Base-by-base conservation (phyloP, 2,329 filamentous ascomycete species). In the Aureobasidium sp. region DNA sequence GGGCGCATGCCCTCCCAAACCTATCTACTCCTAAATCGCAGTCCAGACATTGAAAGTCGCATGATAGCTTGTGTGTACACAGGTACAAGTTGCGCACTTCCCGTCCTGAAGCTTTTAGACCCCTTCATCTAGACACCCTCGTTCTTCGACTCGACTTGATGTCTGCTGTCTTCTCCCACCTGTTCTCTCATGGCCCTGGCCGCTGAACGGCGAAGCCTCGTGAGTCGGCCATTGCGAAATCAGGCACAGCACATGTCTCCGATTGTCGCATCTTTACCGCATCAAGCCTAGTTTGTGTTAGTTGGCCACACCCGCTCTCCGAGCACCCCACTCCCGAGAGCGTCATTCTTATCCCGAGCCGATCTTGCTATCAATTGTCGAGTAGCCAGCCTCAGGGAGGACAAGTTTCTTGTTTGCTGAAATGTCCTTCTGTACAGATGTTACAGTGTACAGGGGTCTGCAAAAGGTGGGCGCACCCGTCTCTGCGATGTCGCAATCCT, bases 191-290 rank as follows among this genome's bases (percentile, higher is more conserved):
- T 25, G 48, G 29, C 48, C 37, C 27, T 25, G 48, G 29, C 48
- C 37, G 37, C 37, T 40, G 37, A 51, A 41, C 48, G 48, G 35
- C 48, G 27, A 51, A 51, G 35, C 37, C 45, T 48, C 44, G 44
- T 48, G 44, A 48, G 32, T 48, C 32, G 44, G 16, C 41, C 27
- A 37, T 37, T 14, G 44, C 24, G 34, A 49, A 49, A n/a, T 49
- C 45, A 49, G 45, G 45, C 45, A 49, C 45, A 49, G 34, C 45
- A 49, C 45, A 49, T 49, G 45, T 49, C 45, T 38, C 32, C 45
- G 32, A 49, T 49, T 37, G 34, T 35, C 44, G 22, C 24, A 38
- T 38, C 32, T 30, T 22, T 49, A n/a, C 45, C 34, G 45, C 45
- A 22, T 35, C 3, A 10, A 16, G 45, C 24, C 8, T 45, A 45